Evolutionary conservation across 805 yeast species (phyloP), one percentile per base, ranked within the genome.

Genomic region (Metschnikowia colocasiae): DNA sequence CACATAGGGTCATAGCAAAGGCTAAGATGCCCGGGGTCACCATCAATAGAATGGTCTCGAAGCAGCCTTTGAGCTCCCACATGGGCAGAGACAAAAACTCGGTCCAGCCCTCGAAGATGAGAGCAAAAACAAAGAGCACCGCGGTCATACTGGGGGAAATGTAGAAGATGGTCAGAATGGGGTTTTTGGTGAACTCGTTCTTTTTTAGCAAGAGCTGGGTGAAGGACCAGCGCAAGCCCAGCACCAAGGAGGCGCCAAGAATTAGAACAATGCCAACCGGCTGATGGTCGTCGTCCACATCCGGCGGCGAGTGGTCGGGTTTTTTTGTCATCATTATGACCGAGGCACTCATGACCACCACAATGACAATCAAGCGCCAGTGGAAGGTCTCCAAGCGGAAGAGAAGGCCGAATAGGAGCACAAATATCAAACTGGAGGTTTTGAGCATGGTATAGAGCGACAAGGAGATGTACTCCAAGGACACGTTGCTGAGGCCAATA

Each of bases 161-260:
- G 60, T 87, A 87, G 55, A 86, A 73, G 36, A 94, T 90, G 6
- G 97, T 88, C 33, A 84, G 74, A 16, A 94, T 80, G 2, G 99
- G 95, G 60, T 91, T 83, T 32, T 78, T 76, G 4, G 83, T 79
- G 45, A 80, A 68, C 23, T 71, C 73, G 53, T 81, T 82, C 37
- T 71, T 75, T 54, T 78, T 84, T 42, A 94, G 69, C 30, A 92
- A 74, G 19, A 94, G 64, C 61, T 94, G 98, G 1, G 98, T 90
- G 51, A 91, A 79, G 1, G 96, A 92, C 99, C 99, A 94, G 53
- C 99, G 78, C 43, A 94, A 69, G 0, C 99, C 99, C 13, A 94
- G 83, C 68, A 89, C 77, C 61, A 85, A 76, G 2, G 95, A 81
- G 3, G 96, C 91, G 1, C 78, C 68, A 25, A 94, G 67, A 1